Percentiles rank a stretch among this genome's conserved stretches.
Evolutionary conservation across 2,329 filamentous ascomycete species (phyloP).

Genomic region (Arthrobotrys entomopaga): DNA sequence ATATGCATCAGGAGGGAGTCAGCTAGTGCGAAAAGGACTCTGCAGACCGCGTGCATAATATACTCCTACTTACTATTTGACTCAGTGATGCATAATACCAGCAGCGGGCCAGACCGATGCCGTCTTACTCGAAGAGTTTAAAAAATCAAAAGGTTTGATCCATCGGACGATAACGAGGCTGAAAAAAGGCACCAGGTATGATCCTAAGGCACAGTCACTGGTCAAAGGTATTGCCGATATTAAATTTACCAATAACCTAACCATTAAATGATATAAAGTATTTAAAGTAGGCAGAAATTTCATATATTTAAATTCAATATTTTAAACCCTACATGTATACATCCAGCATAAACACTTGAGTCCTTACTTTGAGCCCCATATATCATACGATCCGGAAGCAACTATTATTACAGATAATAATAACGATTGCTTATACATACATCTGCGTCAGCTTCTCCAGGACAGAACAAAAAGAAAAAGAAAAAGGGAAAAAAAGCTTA

Average conservation of each 20-base stretch:
- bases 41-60: slow-evolving; percentile 15
- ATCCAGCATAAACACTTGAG: no score
- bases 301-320: no score
- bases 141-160: background rate
- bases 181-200: slow-evolving; percentile 8
- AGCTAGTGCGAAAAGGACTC: slow-evolving; percentile 11
- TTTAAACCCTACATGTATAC: no score
- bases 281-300: no score
- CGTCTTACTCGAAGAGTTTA: background rate
- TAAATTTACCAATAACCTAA: no score
- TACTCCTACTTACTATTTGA: slow-evolving; percentile 15
- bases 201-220: slow-evolving; percentile 11
- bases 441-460: no score
- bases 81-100: slow-evolving; percentile 36
- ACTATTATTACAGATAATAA: no score
- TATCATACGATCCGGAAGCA: no score
- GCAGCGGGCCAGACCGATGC: slow-evolving; percentile 11
- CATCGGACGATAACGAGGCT: background rate
- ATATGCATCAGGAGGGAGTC: slow-evolving; percentile 48
- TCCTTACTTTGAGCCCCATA: no score
- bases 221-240: no score
- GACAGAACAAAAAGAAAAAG: background rate
- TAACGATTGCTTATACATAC: no score
- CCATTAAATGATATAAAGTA: no score
- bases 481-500: slow-evolving; percentile 17